Evolutionary conservation across 768 basidiomycete genomes (phyloP), one percentile per base, ranked within the genome.

Genomic region (Russula compacta): DNA sequence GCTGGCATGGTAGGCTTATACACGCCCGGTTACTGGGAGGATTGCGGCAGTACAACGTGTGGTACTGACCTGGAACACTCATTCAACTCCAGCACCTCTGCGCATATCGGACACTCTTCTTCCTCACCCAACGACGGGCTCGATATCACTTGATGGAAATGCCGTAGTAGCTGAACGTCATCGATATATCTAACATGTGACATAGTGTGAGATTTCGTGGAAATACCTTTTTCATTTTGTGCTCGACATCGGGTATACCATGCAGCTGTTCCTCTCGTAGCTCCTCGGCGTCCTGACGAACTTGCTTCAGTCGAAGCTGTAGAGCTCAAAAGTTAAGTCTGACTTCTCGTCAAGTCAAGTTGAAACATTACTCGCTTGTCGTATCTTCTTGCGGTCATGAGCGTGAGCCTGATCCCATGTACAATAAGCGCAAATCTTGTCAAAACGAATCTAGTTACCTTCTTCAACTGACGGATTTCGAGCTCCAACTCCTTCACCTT

Each of bases 171-270:
- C 79, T 80, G 56, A 4, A 55, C 46, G n/a, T 39, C 38, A 44
- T 29, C 12, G 15, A 35, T 29, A 53, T 0, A 11, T 53, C 3
- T 32, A 21, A 33, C 32, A 9, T 43, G 32, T 33, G n/a, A 11
- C 6, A 14, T 32, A 19, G n/a, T 21, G 15, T 42, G 57, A 2
- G 3, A 9, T 2, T 35, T 7, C 39, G 24, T 32, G 15, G 29
- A 59, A 66, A 36, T 39, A 76, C 79, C 69, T 79, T 79, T 60
- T 75, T 71, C 77, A 80, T 77, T 15, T 69, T 64, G 61, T 74
- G 52, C 2, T 68, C 67, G 21, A 72, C 55, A 56, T 79, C 78
- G 2, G 68, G 73, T 9, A 69, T 66, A 19, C 69, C 71, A n/a
- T 67, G 60, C 11, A 71, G 67, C 14, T 49, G 62, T 47, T 69